phyloP scores from a whole-genome alignment of 495 filamentous ascomycete genomes.

The Tuber melanosporum region DNA sequence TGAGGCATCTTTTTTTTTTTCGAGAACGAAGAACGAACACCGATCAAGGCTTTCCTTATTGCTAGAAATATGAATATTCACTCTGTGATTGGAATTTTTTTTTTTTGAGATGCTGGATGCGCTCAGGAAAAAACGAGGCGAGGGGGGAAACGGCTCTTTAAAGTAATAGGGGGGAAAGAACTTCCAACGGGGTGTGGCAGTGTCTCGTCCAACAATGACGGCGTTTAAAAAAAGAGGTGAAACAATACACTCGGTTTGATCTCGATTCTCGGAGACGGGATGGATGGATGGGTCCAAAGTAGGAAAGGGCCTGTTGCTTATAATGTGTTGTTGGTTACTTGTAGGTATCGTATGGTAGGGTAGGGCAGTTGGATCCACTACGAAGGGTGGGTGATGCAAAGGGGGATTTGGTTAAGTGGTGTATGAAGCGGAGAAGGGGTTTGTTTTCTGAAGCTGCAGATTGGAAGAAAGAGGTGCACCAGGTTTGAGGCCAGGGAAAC shows the following conservation, averaged over 20 bases:
- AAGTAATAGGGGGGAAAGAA: slow-evolving; percentile 8
- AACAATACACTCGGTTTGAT: slow-evolving; percentile 11
- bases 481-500: slow-evolving; percentile 15
- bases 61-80: background rate
- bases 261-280: background rate
- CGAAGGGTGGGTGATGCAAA: background rate
- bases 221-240: slow-evolving; percentile 24
- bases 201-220: slow-evolving; percentile 23
- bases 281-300: background rate
- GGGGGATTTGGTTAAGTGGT: background rate
- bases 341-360: background rate
- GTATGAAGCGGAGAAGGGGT: background rate
- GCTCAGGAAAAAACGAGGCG: slow-evolving; percentile 6
- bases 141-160: slow-evolving; percentile 7
- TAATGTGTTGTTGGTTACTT: slow-evolving; percentile 24
- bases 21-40: background rate
- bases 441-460: slow-evolving; percentile 7
- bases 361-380: background rate
- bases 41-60: slow-evolving; percentile 3
- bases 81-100: background rate
- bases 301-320: background rate
- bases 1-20: slow-evolving; percentile 24
- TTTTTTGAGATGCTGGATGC: slow-evolving; percentile 2
- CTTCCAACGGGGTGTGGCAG: slow-evolving; percentile 21
- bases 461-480: slow-evolving; percentile 19